Conservation (phyloP, 352 stramenopile genomes). For the Phytophthora europaea region DNA sequence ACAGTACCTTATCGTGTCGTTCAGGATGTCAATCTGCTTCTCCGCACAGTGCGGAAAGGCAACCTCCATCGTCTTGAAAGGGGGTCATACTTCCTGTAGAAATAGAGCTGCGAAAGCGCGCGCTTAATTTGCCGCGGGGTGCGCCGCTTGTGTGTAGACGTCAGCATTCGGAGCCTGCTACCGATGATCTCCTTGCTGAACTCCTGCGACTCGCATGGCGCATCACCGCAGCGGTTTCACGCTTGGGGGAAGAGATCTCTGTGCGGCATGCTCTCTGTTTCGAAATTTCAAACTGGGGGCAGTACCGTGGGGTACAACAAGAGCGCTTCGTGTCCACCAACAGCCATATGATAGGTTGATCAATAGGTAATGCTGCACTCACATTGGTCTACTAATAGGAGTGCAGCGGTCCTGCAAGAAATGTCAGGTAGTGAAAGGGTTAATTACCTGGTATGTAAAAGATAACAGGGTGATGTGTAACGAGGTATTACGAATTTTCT, state of each 20-base stretch:
- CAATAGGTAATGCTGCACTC: background rate
- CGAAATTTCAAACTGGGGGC: background rate
- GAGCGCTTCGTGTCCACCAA: background rate
- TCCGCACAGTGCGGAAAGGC: background rate
- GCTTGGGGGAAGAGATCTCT: background rate
- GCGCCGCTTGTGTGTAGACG: background rate
- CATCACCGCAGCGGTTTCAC: constrained; percentile 7
- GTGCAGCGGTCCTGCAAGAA: background rate
- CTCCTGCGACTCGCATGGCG: background rate
- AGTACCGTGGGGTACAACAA: background rate
- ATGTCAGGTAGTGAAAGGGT: background rate
- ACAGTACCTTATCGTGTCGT: constrained; percentile 4
- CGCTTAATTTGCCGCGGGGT: background rate
- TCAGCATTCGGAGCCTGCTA: constrained; percentile 11
- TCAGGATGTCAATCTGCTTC: constrained; percentile 5
- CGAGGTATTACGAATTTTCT: too few species aligned
- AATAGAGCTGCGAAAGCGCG: background rate
- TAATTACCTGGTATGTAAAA: too few species aligned
- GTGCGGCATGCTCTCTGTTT: background rate
- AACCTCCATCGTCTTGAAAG: background rate
- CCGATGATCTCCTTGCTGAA: constrained; percentile 3
- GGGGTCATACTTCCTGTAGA: constrained; percentile 1
- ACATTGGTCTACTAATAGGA: background rate
- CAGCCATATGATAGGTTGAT: too few species aligned
- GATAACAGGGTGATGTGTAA: too few species aligned